Base-by-base conservation (phyloP, 2,329 filamentous ascomycete genomes). In the Polytolypa hystricis region DNA sequence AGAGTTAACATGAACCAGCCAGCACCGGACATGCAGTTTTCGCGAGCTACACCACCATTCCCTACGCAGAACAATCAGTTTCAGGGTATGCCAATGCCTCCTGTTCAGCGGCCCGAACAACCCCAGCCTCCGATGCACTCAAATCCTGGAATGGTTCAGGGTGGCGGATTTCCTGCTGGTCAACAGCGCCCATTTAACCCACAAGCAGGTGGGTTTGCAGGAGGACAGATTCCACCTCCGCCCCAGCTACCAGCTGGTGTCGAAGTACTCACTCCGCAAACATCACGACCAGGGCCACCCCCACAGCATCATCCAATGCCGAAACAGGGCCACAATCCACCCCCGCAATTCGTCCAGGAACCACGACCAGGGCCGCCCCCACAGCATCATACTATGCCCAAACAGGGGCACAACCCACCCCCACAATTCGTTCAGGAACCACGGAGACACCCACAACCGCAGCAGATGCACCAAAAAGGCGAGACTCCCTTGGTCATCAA, bases 251-350 rank as follows among this genome's bases (percentile, higher is more conserved):
- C 32, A 8, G 18, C 29, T n/a, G 25, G 35, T 23, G 32, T 35
- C 7, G 33, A 36, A n/a, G 9, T 43, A 10, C 21, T 31, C 3
- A 34, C 33, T 6, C 31, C 21, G 27, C 29, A 32, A 23, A 21
- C 30, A 4, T 29, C 29, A n/a, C 35, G 26, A 16, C 4, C 26
- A 26, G 30, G 34, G 18, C 17, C 19, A 21, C 31, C 14, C 14
- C 11, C 4, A 33, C 31, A 20, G 8, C 34, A 16, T 12, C 27
- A 15, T 4, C 21, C n/a, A 7, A 7, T 7, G 21, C 21, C 21
- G n/a, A 25, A n/a, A 25, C 21, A 25, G 21, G 21, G n/a, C 7
- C 21, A 7, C 21, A 7, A 25, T 7, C 7, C n/a, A 7, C 7
- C n/a, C 7, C 27, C 28, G 10, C 15, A 30, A 4, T 25, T 37